These are phyloP conservation scores for Drechslerella dactyloides DNA, from an alignment of 2,329 filamentous ascomycete genomes.

Conservation along the genomic window DNA sequence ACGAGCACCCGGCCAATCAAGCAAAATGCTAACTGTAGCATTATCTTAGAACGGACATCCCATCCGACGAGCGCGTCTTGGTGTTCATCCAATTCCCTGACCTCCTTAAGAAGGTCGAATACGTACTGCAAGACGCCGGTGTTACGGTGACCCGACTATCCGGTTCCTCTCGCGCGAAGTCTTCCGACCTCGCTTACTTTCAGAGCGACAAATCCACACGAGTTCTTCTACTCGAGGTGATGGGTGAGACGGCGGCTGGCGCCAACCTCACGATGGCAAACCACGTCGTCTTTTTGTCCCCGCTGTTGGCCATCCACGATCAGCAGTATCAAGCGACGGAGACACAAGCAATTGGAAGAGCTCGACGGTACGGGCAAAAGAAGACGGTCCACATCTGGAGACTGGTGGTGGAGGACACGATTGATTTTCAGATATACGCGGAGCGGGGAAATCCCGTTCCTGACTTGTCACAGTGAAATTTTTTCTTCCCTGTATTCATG, in stretches of 20 bases:
- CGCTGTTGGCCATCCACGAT: constrained; percentile 62
- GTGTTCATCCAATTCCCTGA: constrained; percentile 65
- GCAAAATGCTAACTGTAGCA: no score
- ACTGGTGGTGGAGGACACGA: constrained; percentile 59
- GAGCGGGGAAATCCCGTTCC: constrained; percentile 22
- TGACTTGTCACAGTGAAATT: not conserved
- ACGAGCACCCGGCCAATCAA: not conserved
- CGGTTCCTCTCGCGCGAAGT: constrained; percentile 55
- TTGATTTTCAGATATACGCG: constrained; percentile 56
- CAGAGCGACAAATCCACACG: constrained; percentile 56
- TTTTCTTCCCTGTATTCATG: not conserved
- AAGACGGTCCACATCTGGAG: constrained; percentile 67
- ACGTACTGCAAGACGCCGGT: constrained; percentile 56
- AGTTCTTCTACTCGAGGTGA: constrained; percentile 66
- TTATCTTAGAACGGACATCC: constrained; percentile 54
- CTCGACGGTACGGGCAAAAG: constrained; percentile 66
- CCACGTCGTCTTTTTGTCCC: constrained; percentile 69
- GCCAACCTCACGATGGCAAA: constrained; percentile 69
- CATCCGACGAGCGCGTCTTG: constrained; percentile 62
- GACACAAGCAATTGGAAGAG: constrained; percentile 69
- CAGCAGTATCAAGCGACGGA: constrained; percentile 66
- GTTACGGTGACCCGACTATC: constrained; percentile 59
- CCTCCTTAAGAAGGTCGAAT: constrained; percentile 58
- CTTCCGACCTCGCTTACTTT: constrained; percentile 52
- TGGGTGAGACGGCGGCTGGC: constrained; percentile 67